Conservation (phyloP, 2,329 filamentous ascomycete genomes). For the Neofusicoccum kwambonambiense region DNA sequence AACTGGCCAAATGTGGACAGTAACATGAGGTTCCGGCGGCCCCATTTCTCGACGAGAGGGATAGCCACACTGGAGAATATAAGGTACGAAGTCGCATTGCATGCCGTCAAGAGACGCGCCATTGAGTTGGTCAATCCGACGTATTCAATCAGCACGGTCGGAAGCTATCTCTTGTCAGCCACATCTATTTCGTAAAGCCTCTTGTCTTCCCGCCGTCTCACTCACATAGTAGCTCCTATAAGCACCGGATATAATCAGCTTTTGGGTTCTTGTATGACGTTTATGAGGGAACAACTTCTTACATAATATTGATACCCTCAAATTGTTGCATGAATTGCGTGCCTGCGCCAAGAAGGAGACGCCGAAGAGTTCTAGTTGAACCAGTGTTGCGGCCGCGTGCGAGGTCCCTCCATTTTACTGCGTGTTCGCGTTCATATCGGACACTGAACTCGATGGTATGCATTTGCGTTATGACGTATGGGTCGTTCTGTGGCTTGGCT, state of each 20-base stretch:
- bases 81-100: slow-evolving; percentile 54
- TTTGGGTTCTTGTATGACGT: too few relatives aligned
- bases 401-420: slow-evolving; percentile 51
- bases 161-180: slow-evolving; percentile 32
- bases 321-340: slow-evolving; percentile 55
- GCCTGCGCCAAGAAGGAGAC: slow-evolving; percentile 54
- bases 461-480: slow-evolving; percentile 43
- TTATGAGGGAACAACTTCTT: too few relatives aligned
- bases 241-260: too few relatives aligned
- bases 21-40: slow-evolving; percentile 60
- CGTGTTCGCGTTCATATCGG: slow-evolving; percentile 50
- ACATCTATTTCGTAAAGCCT: too few relatives aligned
- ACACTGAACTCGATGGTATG: slow-evolving; percentile 50
- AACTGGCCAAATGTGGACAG: slow-evolving; percentile 54
- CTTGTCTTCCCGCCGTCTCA: too few relatives aligned
- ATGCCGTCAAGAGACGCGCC: slow-evolving; percentile 57
- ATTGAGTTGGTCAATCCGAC: slow-evolving; percentile 54
- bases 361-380: slow-evolving; percentile 50
- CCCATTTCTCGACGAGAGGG: slow-evolving; percentile 51
- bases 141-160: slow-evolving; percentile 58
- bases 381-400: slow-evolving; percentile 47
- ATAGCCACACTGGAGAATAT: slow-evolving; percentile 49
- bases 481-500: slow-evolving; percentile 43
- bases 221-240: slow-evolving; percentile 40
- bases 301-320: too few relatives aligned